Evolutionary conservation across 257 asterid genomes (phyloP), one percentile per base, ranked within the genome.

Genomic region (Capsicum rhomboideum): DNA sequence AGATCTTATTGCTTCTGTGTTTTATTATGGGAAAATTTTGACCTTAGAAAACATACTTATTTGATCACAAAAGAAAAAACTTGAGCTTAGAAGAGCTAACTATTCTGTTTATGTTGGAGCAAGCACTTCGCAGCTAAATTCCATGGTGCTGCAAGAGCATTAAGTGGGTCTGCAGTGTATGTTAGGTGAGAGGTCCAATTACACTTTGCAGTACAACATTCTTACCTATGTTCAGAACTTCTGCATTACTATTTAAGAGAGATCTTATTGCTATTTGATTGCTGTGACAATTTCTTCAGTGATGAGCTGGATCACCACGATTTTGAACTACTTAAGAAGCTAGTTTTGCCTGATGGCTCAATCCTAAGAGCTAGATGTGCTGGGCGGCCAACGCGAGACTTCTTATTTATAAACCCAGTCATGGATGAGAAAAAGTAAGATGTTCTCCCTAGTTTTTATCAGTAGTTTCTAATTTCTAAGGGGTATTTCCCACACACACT

Each of bases 291-390:
- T 8, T 20, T 67, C 46, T 31, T 37, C 90, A 88, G 91, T 68
- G 92, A 91, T 87, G 88, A 89, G 85, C 95, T 94, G 10, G 93
- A 87, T 53, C 83, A 86, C 14, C 95, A 92, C 12, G 90, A 92
- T 74, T 91, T 94, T 87, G 86, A 90, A 66, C 84, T 94, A 85
- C 92, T 92, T 8, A 88, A 83, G 90, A 92, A 90, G 82, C 89
- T 91, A 13, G 95, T 94, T 56, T 83, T 94, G 67, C 89, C 91
- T 4, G 94, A 92, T 85, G 97, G 97, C 53, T 92, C 97, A 28
- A 85, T 93, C 82, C 85, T 93, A 44, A 85, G 95, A 85, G 94
- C 94, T 63, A 86, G 86, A 82, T 85, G 86, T 63, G 91, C 96
- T 4, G 97, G 97, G 44, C 83, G 95, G 20, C 97, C 95, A 6